A percentile compares a stretch with the other conserved stretches of the same genome.
These are phyloP conservation scores for Picochlorum sp. DNA, from an alignment of 139 green algal genomes.

Conservation along the genomic window DNA sequence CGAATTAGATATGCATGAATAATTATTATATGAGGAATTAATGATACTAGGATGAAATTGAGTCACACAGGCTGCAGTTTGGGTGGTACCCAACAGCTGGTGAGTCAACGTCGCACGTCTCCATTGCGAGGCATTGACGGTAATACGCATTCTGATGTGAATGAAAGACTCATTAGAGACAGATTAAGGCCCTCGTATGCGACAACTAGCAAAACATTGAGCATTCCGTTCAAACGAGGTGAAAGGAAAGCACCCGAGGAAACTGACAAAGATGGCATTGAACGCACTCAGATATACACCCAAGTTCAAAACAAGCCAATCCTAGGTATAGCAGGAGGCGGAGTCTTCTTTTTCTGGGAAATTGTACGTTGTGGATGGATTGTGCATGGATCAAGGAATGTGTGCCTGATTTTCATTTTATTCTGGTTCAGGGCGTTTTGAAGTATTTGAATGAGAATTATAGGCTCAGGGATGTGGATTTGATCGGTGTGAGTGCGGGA, in stretches of 20 bases:
- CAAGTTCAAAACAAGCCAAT: background rate
- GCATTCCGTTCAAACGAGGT: too few species aligned
- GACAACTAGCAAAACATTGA: too few species aligned
- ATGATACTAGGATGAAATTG: background rate
- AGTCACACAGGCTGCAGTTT: constrained; percentile 1
- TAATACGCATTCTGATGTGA: too few species aligned
- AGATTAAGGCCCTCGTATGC: too few species aligned
- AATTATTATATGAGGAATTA: background rate
- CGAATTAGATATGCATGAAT: too few species aligned
- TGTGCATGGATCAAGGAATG: background rate
- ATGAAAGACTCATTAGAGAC: too few species aligned
- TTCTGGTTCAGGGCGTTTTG: constrained; percentile 4
- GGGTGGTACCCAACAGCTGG: background rate
- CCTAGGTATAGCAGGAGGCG: constrained; percentile 3
- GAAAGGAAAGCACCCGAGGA: too few species aligned
- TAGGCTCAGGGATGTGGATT: constrained; percentile 22
- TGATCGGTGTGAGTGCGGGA: constrained; percentile 34
- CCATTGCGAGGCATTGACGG: background rate
- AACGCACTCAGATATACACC: too few species aligned
- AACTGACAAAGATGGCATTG: too few species aligned
- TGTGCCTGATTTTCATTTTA: background rate
- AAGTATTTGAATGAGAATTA: constrained; percentile 28
- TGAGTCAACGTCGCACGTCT: constrained; percentile 2
- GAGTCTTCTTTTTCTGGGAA: constrained; percentile 23
- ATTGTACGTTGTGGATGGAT: constrained; percentile 14